Conservation (phyloP, 1,139 yeast genomes). For the Suhomyces panamericanus region DNA sequence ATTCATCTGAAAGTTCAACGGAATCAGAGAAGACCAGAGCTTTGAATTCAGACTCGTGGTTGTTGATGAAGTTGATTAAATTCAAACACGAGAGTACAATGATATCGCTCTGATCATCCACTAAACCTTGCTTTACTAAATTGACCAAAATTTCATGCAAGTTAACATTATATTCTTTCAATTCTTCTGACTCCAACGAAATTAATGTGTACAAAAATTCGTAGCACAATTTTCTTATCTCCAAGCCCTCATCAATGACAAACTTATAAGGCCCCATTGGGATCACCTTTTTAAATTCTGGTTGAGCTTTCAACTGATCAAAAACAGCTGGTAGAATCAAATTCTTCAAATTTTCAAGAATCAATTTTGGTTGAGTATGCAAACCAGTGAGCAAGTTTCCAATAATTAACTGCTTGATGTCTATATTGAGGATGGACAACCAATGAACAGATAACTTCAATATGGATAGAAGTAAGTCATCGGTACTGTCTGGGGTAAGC, state of each 20-base stretch:
- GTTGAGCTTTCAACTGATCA: constrained; percentile 56
- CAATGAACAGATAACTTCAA: constrained; percentile 13
- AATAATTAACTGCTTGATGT: constrained; percentile 57
- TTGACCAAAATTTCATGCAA: constrained; percentile 27
- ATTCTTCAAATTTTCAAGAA: constrained; percentile 14
- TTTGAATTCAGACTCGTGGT: constrained; percentile 17
- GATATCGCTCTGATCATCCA: constrained; percentile 42
- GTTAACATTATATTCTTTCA: constrained; percentile 20
- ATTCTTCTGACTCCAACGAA: constrained; percentile 24
- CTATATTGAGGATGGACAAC: constrained; percentile 30
- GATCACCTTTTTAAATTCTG: constrained; percentile 60
- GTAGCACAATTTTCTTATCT: constrained; percentile 69
- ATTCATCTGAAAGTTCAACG: constrained; percentile 21
- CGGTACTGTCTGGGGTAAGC: constrained; percentile 14
- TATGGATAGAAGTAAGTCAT: constrained; percentile 14
- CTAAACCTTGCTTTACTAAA: constrained; percentile 36
- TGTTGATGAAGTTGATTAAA: constrained; percentile 30
- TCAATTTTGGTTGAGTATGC: constrained; percentile 38
- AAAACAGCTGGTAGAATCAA: constrained; percentile 48
- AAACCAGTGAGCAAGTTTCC: constrained; percentile 61
- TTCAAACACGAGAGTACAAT: constrained; percentile 39
- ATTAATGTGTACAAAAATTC: constrained; percentile 65
- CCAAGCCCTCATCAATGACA: constrained; percentile 76
- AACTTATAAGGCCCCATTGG: constrained; percentile 90
- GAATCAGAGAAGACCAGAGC: constrained; percentile 21